Percentiles rank a stretch among this genome's conserved stretches.
Conservation (phyloP, 768 basidiomycete genomes). For the Mycena rebaudengoi region DNA sequence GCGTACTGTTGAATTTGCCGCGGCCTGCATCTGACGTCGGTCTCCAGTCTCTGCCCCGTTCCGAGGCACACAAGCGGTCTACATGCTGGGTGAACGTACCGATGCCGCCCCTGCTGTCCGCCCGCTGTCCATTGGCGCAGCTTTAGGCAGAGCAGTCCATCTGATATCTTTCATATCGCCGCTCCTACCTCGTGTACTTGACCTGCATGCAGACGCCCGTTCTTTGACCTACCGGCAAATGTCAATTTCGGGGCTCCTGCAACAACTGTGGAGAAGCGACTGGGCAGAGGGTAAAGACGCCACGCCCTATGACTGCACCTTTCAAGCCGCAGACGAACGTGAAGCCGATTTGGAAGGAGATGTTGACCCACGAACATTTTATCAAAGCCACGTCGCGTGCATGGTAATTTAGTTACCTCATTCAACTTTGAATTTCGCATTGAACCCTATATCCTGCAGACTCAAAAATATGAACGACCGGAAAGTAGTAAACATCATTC, state of each 20-base stretch:
- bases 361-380: constrained; percentile 47
- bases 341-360: constrained; percentile 48
- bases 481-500: neutral
- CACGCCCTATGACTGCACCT: constrained; percentile 57
- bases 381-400: constrained; percentile 49
- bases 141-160: constrained; percentile 50
- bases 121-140: constrained; percentile 48
- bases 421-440: neutral
- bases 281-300: constrained; percentile 59
- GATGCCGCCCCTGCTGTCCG: constrained; percentile 51
- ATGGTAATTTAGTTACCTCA: constrained; percentile 37
- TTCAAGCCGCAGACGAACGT: constrained; percentile 52
- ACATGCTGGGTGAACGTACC: constrained; percentile 52
- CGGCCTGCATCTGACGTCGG: neutral
- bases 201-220: constrained; percentile 55
- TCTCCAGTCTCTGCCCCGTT: constrained; percentile 55
- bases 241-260: constrained; percentile 41
- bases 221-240: constrained; percentile 48
- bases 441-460: neutral
- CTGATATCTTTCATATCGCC: constrained; percentile 54
- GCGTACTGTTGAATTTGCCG: constrained; percentile 10
- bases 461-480: neutral
- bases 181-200: constrained; percentile 44
- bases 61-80: constrained; percentile 57
- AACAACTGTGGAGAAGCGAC: constrained; percentile 54